Evolutionary conservation across 163 green algal genomes (phyloP).

Genomic region (Scenedesmus sp.): DNA sequence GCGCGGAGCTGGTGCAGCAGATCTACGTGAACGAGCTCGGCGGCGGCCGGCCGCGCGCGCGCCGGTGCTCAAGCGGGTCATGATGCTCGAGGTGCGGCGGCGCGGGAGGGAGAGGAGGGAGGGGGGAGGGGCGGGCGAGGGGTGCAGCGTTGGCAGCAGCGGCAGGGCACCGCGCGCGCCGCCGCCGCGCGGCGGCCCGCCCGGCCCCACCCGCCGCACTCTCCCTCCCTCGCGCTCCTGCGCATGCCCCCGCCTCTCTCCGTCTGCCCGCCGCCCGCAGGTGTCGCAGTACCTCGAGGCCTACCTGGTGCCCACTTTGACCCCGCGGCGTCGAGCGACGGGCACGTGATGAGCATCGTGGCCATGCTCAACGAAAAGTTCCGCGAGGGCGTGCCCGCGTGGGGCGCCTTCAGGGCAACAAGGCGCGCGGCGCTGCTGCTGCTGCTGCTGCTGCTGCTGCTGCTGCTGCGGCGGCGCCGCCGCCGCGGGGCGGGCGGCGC

Average conservation of each 20-base stretch:
- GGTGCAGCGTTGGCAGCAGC: background rate
- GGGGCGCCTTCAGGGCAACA: constrained; percentile 78
- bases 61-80: constrained; percentile 70
- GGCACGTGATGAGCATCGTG: constrained; percentile 85
- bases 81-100: constrained; percentile 83
- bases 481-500: no score
- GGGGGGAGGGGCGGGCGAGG: no score
- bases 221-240: no score
- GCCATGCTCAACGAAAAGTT: constrained; percentile 98
- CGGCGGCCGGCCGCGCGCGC: constrained; percentile 45
- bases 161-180: no score
- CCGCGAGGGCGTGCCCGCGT: constrained; percentile 83
- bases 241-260: no score
- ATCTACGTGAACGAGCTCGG: constrained; percentile 87
- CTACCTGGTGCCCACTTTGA: constrained; percentile 96
- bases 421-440: constrained; percentile 44
- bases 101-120: background rate
- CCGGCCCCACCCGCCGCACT: no score
- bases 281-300: constrained; percentile 96
- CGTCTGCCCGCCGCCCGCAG: no score
- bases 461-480: no score
- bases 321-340: constrained; percentile 59
- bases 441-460: background rate
- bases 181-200: no score
- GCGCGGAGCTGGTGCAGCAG: constrained; percentile 72